Evolutionary conservation across 192 early-diverging fungal genomes (phyloP), one percentile per base, ranked within the genome.

Genomic region (Podochytrium sp.): DNA sequence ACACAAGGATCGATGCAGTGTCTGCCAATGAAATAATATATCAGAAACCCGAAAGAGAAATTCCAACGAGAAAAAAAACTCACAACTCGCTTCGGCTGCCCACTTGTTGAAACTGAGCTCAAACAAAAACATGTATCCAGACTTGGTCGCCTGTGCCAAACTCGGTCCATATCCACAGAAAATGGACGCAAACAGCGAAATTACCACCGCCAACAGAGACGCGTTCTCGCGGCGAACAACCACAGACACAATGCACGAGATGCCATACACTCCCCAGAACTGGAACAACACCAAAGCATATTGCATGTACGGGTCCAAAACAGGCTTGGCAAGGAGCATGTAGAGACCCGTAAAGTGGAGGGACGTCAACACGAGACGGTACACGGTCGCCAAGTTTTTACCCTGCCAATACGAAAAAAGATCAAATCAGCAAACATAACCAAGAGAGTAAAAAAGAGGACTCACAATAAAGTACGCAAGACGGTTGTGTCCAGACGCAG

Each of bases 91-190:
- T 75, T 84, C 83, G 23, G 80, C 75, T 2, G 77, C 83, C 83
- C 83, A 83, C 65, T 79, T 79, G 69, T 82, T 82, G 64, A 77
- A 82, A 23, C 49, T 59, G 49, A 84, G 20, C 35, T 84, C 75
- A 52, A 63, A 76, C 25, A 76, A 41, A 30, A 67, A 84, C n/a
- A 84, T 34, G 16, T 82, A 66, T 2, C 70, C 66, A 78, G 80
- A 84, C 29, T 74, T 52, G 38, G 59, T 62, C 16, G 83, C 83
- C 38, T 81, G 61, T 35, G 20, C 37, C 43, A 81, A 52, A 27
- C 65, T 80, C 7, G 82, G 82, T 2, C 81, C 81, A 65, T 78
- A 86, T 4, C 84, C 84, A 64, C 81, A 86, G 62, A 86, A 86
- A 27, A 83, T 77, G 34, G 84, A 76, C 7, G 78, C 76, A 71